These are phyloP conservation scores for Xerocomellus chrysenteron DNA, from an alignment of 768 basidiomycete species.

Conservation along the genomic window DNA sequence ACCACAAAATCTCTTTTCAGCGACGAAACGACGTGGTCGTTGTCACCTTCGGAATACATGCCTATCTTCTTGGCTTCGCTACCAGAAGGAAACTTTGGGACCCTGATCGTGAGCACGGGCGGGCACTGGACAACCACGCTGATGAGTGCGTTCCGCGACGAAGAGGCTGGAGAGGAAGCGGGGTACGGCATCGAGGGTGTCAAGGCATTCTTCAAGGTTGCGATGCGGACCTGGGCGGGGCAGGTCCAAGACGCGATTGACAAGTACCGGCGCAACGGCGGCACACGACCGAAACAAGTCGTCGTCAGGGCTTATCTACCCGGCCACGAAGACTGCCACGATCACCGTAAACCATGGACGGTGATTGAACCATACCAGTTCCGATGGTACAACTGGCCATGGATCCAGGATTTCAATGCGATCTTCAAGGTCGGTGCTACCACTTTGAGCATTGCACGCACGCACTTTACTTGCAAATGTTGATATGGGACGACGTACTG, in stretches of 20 bases:
- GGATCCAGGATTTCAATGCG: slow-evolving; percentile 57
- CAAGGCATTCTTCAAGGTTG: slow-evolving; percentile 56
- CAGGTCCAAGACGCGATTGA: slow-evolving; percentile 48
- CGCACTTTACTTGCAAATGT: not conserved
- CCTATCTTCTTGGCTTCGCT: slow-evolving; percentile 43
- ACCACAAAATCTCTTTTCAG: slow-evolving; percentile 48
- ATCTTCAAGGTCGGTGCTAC: slow-evolving; percentile 51
- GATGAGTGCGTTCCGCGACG: slow-evolving; percentile 43
- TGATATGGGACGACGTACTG: not conserved
- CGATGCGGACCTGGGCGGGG: slow-evolving; percentile 54
- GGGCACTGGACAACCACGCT: slow-evolving; percentile 69
- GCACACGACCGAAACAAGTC: slow-evolving; percentile 40
- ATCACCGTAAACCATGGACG: slow-evolving; percentile 44
- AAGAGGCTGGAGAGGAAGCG: slow-evolving; percentile 28
- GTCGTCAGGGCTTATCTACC: slow-evolving; percentile 61
- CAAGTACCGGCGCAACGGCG: slow-evolving; percentile 31
- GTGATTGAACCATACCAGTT: slow-evolving; percentile 43
- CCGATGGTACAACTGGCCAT: slow-evolving; percentile 66
- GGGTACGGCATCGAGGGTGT: slow-evolving; percentile 54
- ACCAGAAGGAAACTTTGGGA: slow-evolving; percentile 55
- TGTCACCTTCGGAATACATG: slow-evolving; percentile 54
- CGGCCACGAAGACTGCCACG: slow-evolving; percentile 65
- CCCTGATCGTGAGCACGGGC: slow-evolving; percentile 60
- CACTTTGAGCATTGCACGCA: not conserved
- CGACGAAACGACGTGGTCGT: slow-evolving; percentile 53